These are phyloP conservation scores for Neurospora africana DNA, from an alignment of 495 filamentous ascomycete species.

Conservation along the genomic window DNA sequence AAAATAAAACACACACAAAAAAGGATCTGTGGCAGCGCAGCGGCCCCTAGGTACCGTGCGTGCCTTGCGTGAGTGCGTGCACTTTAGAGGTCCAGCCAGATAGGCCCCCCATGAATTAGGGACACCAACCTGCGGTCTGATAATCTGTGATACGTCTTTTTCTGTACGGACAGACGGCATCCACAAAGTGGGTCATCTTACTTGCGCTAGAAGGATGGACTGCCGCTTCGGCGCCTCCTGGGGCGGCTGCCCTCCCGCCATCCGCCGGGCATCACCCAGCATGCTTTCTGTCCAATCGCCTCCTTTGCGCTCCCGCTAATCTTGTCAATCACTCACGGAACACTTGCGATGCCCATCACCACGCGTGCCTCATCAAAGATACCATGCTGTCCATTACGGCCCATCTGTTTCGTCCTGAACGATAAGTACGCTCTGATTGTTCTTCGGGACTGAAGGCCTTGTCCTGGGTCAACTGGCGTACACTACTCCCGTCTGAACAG, in stretches of 20 bases:
- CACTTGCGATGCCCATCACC: not conserved
- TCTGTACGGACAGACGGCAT: not conserved
- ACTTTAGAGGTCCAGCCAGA: not conserved
- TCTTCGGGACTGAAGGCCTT: not conserved
- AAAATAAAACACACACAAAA: not conserved
- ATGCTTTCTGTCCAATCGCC: not conserved
- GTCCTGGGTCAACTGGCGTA: not conserved
- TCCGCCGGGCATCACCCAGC: not conserved
- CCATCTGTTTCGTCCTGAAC: not conserved
- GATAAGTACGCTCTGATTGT: not conserved
- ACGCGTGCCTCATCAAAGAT: not conserved
- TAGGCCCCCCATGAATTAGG: not conserved
- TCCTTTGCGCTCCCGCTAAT: not conserved
- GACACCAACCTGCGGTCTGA: not conserved
- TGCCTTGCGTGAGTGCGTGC: not conserved
- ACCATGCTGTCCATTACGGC: not conserved
- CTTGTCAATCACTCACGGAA: not conserved
- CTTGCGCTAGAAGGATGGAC: not conserved
- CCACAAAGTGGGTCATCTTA: not conserved
- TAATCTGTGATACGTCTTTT: not conserved
- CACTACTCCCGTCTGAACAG: not conserved
- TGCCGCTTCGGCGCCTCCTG: not conserved
- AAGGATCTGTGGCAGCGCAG: not conserved
- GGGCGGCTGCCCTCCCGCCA: not conserved
- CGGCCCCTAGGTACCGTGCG: not conserved